A percentile compares a stretch with the other conserved stretches of the same genome.
Conservation (phyloP, 208 protist genomes). For the Blastocrithidia nonstop region DNA sequence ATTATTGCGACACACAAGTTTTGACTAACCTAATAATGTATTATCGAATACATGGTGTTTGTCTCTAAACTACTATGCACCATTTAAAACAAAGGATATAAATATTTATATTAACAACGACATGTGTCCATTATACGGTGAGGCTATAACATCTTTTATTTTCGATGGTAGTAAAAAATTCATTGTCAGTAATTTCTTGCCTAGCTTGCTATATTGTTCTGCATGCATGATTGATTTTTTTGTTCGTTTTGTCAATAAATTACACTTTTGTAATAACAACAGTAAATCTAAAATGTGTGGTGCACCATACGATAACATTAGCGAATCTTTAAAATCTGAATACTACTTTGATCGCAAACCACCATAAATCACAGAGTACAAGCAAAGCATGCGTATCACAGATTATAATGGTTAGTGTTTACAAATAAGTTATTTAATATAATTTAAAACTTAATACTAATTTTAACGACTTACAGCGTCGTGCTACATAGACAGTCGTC, state of each 20-base stretch:
- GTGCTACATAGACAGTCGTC: conserved; percentile 55
- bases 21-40: no score
- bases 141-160: conserved; percentile 49
- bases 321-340: conserved; percentile 38
- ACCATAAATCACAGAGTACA: conserved; percentile 72
- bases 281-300: conserved; percentile 48
- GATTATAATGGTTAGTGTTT: conserved; percentile 26
- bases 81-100: conserved; percentile 23
- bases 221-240: no score
- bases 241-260: conserved; percentile 27
- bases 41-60: no score
- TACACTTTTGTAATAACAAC: conserved; percentile 33
- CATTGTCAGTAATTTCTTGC: conserved; percentile 46
- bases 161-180: conserved; percentile 31
- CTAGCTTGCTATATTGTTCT: conserved; percentile 30
- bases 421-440: conserved; percentile 74
- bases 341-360: conserved; percentile 59
- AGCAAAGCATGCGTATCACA: conserved; percentile 58
- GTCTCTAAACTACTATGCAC: no score
- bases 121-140: conserved; percentile 61
- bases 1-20: no score
- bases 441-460: conserved; percentile 40
- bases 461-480: conserved; percentile 54
- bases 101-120: conserved; percentile 42
- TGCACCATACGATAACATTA: conserved; percentile 81